Evolutionary conservation across 352 stramenopile species (phyloP), one percentile per base, ranked within the genome.

Genomic region (Peronosclerospora sorghi): DNA sequence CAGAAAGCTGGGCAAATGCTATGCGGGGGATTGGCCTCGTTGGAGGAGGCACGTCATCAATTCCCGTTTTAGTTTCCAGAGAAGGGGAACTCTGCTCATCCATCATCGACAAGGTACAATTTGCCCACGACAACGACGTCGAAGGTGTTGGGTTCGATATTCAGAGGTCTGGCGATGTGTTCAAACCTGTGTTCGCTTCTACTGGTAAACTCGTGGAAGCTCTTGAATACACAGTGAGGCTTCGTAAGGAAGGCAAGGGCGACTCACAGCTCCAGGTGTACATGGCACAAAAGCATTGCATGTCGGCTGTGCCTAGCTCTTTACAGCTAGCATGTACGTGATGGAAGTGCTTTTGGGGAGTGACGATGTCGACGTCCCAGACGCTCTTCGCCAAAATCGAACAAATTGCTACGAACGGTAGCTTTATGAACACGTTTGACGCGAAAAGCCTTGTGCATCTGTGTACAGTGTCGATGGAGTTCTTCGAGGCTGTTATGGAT

Each of bases 61-160:
- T 49, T 29, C 57, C 37, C 30, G n/a, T n/a, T n/a, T n/a, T n/a
- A n/a, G 62, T 60, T 23, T 44, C 56, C 28, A 68, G 54, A 0
- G 50, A 41, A 8, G 54, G n/a, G 10, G 9, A 48, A 19, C n/a
- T n/a, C n/a, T n/a, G n/a, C n/a, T n/a, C n/a, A n/a, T n/a, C n/a
- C n/a, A n/a, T n/a, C n/a, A n/a, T 23, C 54, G 79, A 69, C 8
- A 89, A 50, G 13, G 89, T 72, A 42, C 88, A 86, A 42, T 90
- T 93, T 0, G 76, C 75, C 81, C 81, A 93, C 8, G 78, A 89
- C 53, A 87, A 49, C 20, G 77, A 86, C 20, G 73, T 87, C 8
- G 73, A 83, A 13, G 74, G 73, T 15, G 68, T 83, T 8, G 80
- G 80, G 38, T 84, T 82, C 50, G 75, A 86, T 39, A 83, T 88